A percentile compares a stretch with the other conserved stretches of the same genome.
phyloP scores from a whole-genome alignment of 2,329 filamentous ascomycete species.

The Sporothrix mexicana region DNA sequence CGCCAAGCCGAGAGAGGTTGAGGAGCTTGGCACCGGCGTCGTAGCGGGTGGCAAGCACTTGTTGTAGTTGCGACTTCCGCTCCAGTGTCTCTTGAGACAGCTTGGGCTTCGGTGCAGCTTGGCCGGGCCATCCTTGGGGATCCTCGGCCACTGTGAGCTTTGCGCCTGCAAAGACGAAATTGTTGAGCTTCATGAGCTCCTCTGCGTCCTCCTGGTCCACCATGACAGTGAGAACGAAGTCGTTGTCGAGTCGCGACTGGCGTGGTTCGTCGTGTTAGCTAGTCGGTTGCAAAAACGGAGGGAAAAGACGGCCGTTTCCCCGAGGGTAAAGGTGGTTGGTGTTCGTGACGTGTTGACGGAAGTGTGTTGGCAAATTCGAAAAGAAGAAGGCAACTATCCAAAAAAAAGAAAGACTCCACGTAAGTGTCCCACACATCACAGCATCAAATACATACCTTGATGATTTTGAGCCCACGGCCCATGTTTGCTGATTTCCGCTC shows the following conservation, averaged over 20 bases:
- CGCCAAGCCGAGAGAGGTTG: constrained; percentile 77
- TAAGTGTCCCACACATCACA: constrained; percentile 14
- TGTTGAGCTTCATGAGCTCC: constrained; percentile 70
- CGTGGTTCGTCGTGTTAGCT: constrained; percentile 66
- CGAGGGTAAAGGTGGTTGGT: background rate
- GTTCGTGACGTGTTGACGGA: background rate
- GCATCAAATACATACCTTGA: constrained; percentile 71
- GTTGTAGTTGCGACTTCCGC: constrained; percentile 70
- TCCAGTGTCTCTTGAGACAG: constrained; percentile 62
- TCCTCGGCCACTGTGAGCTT: constrained; percentile 61
- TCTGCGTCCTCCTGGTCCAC: constrained; percentile 68
- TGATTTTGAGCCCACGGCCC: constrained; percentile 66
- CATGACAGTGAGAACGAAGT: constrained; percentile 68
- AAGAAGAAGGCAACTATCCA: background rate
- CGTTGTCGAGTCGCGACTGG: constrained; percentile 71
- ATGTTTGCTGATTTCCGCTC: constrained; percentile 71
- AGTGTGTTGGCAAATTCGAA: background rate
- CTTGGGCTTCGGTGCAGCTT: constrained; percentile 41
- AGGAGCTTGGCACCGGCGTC: constrained; percentile 73
- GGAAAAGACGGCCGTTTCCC: background rate
- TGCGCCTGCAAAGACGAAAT: constrained; percentile 70
- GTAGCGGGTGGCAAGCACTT: constrained; percentile 78
- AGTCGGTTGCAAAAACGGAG: constrained; percentile 57
- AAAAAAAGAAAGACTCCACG: background rate
- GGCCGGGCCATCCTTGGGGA: constrained; percentile 48